phyloP scores from a whole-genome alignment of 2,329 filamentous ascomycete genomes.

The Cordyceps cicadae region DNA sequence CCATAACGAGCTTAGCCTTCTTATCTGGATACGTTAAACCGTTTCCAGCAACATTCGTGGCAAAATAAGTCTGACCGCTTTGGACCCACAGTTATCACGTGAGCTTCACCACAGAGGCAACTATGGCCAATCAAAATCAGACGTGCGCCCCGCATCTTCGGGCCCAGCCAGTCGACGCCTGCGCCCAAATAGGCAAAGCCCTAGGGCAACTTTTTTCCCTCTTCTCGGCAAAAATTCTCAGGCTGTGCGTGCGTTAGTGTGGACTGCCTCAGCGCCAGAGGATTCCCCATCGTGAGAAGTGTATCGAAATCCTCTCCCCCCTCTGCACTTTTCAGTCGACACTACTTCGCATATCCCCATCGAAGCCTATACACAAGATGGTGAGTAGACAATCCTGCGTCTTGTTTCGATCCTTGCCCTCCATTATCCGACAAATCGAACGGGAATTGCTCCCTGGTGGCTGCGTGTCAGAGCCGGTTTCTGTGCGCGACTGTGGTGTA shows the following conservation, averaged over 20 bases:
- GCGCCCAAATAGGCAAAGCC: slow-evolving; percentile 23
- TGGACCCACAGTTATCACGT: slow-evolving; percentile 20
- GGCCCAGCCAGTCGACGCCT: background rate
- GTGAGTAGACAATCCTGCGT: slow-evolving; percentile 29
- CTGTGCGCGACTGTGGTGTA: background rate
- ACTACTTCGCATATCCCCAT: slow-evolving; percentile 32
- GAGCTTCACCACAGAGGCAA: slow-evolving; percentile 11
- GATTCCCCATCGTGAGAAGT: slow-evolving; percentile 25
- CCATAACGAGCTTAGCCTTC: background rate
- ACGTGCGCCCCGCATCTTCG: slow-evolving; percentile 16
- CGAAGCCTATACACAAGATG: slow-evolving; percentile 37
- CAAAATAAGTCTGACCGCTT: slow-evolving; percentile 22
- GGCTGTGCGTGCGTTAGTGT: slow-evolving; percentile 10
- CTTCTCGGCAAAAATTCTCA: slow-evolving; percentile 29
- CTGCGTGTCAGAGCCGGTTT: background rate
- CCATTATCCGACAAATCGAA: slow-evolving; percentile 1
- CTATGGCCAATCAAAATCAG: slow-evolving; percentile 26
- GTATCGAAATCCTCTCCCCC: slow-evolving; percentile 12
- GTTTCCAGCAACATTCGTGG: background rate
- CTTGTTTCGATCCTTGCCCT: background rate
- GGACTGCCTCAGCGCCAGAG: background rate
- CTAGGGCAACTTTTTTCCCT: slow-evolving; percentile 28
- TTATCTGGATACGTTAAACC: background rate
- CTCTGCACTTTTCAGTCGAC: slow-evolving; percentile 23
- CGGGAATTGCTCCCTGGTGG: background rate